Base-by-base conservation (phyloP, 306 rosid species). In the Carpinus viminea region DNA sequence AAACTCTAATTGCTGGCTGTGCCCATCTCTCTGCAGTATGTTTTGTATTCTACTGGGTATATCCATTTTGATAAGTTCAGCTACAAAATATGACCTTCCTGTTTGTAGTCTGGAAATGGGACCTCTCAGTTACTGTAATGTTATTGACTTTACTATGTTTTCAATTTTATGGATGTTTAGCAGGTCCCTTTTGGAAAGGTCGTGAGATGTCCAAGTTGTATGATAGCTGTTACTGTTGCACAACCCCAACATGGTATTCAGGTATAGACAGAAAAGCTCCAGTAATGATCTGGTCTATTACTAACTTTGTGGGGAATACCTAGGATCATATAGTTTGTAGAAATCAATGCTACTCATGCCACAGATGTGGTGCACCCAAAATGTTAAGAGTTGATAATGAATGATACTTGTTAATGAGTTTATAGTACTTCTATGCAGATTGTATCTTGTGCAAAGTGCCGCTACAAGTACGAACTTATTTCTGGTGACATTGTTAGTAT, bases 171-270 rank as follows among this genome's bases (percentile, higher is more conserved):
- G 68, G 17, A 15, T 74, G 64, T 69, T 79, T 80, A 83, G 79
- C 75, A 95, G 99, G 97, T 93, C 18, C 99, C 88, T 13, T 95
- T 95, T 84, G 99, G 99, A 73, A 95, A 91, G 89, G 90, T 95
- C 68, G 96, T 95, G 51, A 89, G 88, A 55, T 95, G 99, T 84
- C 99, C 99, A 73, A 90, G 86, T 83, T 95, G 98, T 88, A 83
- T 62, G 86, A 70, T 93, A 77, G 98, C 99, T 75, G 83, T 91
- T 57, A 91, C 91, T 64, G 98, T 95, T 85, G 96, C 98, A 46
- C 99, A 95, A 85, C 99, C 98, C 13, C 98, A 95, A 48, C 95
- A 91, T 79, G 99, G 99, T 79, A 89, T 95, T 84, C 97, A 95
- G 97, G 98, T 92, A 87, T 12, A 36, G 54, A 72, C 54, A 74